phyloP scores from a whole-genome alignment of 176 grass and related monocot species.

The Rhynchospora tenuis region DNA sequence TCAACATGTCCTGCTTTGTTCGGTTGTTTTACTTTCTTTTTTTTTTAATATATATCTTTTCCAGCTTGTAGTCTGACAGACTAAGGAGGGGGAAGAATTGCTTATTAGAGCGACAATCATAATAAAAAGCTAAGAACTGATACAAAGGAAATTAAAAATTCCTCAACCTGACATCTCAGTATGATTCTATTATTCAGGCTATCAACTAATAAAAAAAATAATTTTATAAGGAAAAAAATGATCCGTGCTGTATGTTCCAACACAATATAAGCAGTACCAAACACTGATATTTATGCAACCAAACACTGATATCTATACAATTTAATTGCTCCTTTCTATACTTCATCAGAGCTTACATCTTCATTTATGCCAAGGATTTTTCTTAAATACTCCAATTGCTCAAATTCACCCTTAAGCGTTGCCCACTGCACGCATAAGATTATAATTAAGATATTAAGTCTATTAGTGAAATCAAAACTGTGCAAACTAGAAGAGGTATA shows the following conservation, averaged over 20 bases:
- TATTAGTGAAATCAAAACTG: background rate
- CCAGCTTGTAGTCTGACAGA: background rate
- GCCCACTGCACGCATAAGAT: constrained; percentile 55
- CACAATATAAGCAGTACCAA: background rate
- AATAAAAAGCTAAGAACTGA: background rate
- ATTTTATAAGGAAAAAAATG: background rate
- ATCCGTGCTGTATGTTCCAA: background rate
- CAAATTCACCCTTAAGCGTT: constrained; percentile 52
- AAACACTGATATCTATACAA: background rate
- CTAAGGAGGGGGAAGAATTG: background rate
- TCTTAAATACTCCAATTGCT: constrained; percentile 91
- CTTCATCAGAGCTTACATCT: background rate
- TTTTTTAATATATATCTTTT: background rate
- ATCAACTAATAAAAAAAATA: background rate
- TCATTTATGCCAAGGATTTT: constrained; percentile 54
- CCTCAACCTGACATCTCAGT: background rate
- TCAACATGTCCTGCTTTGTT: background rate
- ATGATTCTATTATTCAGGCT: background rate
- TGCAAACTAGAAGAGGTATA: background rate
- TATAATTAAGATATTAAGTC: background rate
- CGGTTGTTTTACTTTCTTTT: background rate
- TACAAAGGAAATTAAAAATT: background rate
- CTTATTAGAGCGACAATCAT: background rate
- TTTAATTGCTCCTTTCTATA: background rate
- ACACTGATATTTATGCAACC: background rate